Conservation (phyloP, 1,139 yeast genomes). For the Scheffersomyces parashehatae region DNA sequence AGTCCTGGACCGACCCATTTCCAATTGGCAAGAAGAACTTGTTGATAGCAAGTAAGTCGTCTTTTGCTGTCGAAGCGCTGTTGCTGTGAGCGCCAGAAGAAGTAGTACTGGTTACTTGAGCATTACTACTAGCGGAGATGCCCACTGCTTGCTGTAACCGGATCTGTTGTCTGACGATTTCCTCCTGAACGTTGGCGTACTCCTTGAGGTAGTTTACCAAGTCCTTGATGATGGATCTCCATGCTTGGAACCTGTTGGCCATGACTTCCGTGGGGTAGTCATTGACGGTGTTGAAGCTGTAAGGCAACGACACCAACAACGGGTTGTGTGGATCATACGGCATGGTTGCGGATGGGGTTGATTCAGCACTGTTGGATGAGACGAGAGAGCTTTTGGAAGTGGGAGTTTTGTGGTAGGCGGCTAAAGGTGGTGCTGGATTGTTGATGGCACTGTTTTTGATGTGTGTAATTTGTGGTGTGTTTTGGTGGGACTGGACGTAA, state of each 20-base stretch:
- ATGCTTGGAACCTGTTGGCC: slow-evolving; percentile 79
- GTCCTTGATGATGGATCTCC: slow-evolving; percentile 80
- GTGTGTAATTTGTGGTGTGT: background rate
- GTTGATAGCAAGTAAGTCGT: slow-evolving; percentile 39
- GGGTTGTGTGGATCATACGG: slow-evolving; percentile 33
- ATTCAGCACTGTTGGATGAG: background rate
- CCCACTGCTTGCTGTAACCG: slow-evolving; percentile 79
- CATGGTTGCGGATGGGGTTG: slow-evolving; percentile 4
- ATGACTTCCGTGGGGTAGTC: slow-evolving; percentile 80
- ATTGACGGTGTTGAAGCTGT: slow-evolving; percentile 27
- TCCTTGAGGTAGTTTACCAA: slow-evolving; percentile 75
- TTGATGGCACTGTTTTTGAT: too few relatives aligned
- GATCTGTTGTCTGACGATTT: slow-evolving; percentile 77
- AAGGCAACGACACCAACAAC: slow-evolving; percentile 40
- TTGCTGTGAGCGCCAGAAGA: slow-evolving; percentile 9
- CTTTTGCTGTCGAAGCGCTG: slow-evolving; percentile 18
- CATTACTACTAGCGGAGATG: slow-evolving; percentile 21
- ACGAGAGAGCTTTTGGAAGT: background rate
- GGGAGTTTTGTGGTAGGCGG: too few relatives aligned
- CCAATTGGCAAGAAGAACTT: slow-evolving; percentile 71
- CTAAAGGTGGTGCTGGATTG: too few relatives aligned
- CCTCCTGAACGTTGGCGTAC: slow-evolving; percentile 84
- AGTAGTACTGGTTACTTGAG: slow-evolving; percentile 16
- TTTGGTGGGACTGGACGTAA: slow-evolving; percentile 1
- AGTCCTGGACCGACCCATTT: slow-evolving; percentile 77